A percentile compares a stretch with the other conserved stretches of the same genome.
Evolutionary conservation across 2,329 filamentous ascomycete species (phyloP).

Genomic region (Fusarium mexicanum): DNA sequence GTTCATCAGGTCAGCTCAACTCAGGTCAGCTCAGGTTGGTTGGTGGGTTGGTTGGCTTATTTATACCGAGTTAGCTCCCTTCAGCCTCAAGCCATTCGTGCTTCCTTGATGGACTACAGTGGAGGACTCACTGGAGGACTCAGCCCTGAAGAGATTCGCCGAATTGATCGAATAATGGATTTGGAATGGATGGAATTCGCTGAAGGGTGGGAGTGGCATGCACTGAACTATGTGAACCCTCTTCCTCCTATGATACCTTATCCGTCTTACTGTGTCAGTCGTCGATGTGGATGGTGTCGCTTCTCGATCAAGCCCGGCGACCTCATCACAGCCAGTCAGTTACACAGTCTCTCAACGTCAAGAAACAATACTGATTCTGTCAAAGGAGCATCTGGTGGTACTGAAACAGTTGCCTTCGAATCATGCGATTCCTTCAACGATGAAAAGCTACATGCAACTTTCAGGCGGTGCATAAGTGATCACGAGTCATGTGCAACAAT

Average conservation of each 20-base stretch:
- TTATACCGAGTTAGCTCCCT: neutral
- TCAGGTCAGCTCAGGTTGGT: neutral
- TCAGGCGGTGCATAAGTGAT: constrained; percentile 13
- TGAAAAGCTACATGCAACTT: constrained; percentile 1
- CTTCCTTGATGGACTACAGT: neutral
- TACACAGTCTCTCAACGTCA: neutral
- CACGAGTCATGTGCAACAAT: constrained; percentile 15
- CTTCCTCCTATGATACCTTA: constrained; percentile 5
- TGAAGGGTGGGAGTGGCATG: constrained; percentile 18
- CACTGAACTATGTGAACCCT: neutral
- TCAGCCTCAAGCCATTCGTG: neutral
- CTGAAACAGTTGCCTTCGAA: constrained; percentile 3
- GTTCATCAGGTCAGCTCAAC: neutral
- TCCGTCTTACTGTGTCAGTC: constrained; percentile 24
- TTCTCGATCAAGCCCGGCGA: constrained; percentile 18
- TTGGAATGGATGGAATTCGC: constrained; percentile 17
- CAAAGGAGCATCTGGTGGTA: constrained; percentile 10
- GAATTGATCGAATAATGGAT: constrained; percentile 14
- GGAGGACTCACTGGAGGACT: constrained; percentile 18
- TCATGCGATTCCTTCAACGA: neutral
- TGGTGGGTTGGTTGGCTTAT: neutral
- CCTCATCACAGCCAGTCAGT: constrained; percentile 10
- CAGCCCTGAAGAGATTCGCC: neutral
- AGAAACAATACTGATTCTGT: neutral
- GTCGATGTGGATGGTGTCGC: constrained; percentile 27